A percentile compares a stretch with the other conserved stretches of the same genome.
phyloP scores from a whole-genome alignment of 2,329 filamentous ascomycete genomes.

The Hymenoscyphus scutula region DNA sequence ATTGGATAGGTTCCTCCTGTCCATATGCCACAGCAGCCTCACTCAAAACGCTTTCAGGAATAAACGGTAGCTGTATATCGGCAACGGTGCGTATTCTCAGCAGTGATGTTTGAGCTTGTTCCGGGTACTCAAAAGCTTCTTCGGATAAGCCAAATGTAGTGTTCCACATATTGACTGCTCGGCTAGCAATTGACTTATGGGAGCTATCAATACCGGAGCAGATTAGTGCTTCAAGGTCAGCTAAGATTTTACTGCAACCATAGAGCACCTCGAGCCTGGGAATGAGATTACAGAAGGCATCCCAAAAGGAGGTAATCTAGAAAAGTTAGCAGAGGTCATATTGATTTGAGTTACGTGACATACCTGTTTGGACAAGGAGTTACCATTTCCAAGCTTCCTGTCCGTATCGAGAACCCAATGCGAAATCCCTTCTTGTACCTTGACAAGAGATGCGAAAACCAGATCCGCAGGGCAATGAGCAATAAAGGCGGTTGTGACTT shows the following conservation, averaged over 20 bases:
- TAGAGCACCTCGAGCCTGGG: slow-evolving; percentile 38
- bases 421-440: slow-evolving; percentile 59
- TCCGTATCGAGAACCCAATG: slow-evolving; percentile 62
- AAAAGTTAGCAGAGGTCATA: slow-evolving; percentile 31
- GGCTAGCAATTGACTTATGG: slow-evolving; percentile 53
- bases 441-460: slow-evolving; percentile 54
- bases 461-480: slow-evolving; percentile 44
- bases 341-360: slow-evolving; percentile 29
- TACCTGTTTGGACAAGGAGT: slow-evolving; percentile 46
- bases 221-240: slow-evolving; percentile 53
- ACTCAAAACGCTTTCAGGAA: slow-evolving; percentile 39
- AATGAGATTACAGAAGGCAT: slow-evolving; percentile 41
- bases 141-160: slow-evolving; percentile 60
- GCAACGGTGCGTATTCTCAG: slow-evolving; percentile 56
- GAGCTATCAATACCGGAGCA: slow-evolving; percentile 57
- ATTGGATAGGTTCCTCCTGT: slow-evolving; percentile 31
- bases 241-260: slow-evolving; percentile 45
- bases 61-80: slow-evolving; percentile 48
- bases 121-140: slow-evolving; percentile 58
- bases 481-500: slow-evolving; percentile 39
- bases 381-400: slow-evolving; percentile 42
- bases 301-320: slow-evolving; percentile 52
- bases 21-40: slow-evolving; percentile 22
- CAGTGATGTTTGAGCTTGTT: slow-evolving; percentile 60
- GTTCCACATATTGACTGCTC: slow-evolving; percentile 66